A percentile compares a stretch with the other conserved stretches of the same genome.
phyloP scores from a whole-genome alignment of 2,329 filamentous ascomycete species.

The Elsinoe arachidis region DNA sequence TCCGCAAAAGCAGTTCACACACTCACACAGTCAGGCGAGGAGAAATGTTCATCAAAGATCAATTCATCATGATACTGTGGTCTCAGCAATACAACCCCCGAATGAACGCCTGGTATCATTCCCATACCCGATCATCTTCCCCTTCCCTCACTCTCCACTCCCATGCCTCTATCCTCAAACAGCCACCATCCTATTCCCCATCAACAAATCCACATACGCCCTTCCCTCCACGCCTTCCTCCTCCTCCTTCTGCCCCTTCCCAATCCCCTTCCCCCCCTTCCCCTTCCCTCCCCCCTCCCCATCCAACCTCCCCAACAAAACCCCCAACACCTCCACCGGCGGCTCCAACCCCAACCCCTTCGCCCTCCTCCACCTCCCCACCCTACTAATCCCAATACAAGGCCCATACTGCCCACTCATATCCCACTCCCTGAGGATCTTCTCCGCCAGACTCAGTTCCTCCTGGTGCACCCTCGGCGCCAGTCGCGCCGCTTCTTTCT shows the following conservation, averaged over 20 bases:
- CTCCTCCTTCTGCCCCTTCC: slow-evolving; percentile 33
- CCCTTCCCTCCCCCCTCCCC: slow-evolving; percentile 55
- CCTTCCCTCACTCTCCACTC: background rate
- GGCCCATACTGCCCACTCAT: slow-evolving; percentile 90
- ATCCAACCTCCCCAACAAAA: slow-evolving; percentile 47
- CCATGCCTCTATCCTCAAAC: background rate
- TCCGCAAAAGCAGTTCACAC: too few species aligned
- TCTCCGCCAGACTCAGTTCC: slow-evolving; percentile 64
- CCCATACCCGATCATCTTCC: background rate
- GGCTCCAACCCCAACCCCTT: slow-evolving; percentile 74
- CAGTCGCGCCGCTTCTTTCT: slow-evolving; percentile 59
- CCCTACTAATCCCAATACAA: slow-evolving; percentile 72
- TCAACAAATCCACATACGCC: slow-evolving; percentile 65
- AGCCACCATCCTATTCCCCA: slow-evolving; percentile 29
- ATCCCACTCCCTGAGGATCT: slow-evolving; percentile 85
- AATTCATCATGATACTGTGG: slow-evolving; percentile 6
- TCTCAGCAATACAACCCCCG: background rate
- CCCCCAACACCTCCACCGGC: slow-evolving; percentile 80
- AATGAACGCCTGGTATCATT: slow-evolving; percentile 11
- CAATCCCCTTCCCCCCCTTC: slow-evolving; percentile 47
- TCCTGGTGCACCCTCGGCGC: slow-evolving; percentile 70
- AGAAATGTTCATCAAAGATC: background rate
- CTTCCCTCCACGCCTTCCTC: slow-evolving; percentile 49
- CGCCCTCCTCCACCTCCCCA: slow-evolving; percentile 82
- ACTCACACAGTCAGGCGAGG: background rate